phyloP scores from a whole-genome alignment of 108 stramenopile species.

The Pinguiococcus pyrenoidosus region DNA sequence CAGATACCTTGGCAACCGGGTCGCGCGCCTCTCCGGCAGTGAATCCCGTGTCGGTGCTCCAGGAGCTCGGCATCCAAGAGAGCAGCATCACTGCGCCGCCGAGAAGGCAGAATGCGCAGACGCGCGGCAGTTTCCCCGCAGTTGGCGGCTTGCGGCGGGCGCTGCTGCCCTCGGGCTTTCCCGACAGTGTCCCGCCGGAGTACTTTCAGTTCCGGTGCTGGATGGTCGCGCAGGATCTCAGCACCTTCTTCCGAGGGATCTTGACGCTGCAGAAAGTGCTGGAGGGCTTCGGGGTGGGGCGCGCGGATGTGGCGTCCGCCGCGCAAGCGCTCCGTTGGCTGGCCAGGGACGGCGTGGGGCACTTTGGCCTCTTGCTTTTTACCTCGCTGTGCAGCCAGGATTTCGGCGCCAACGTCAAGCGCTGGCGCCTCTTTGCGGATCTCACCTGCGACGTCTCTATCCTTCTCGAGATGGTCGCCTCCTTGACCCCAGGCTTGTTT shows the following conservation, averaged over 20 bases:
- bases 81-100: no score
- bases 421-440: constrained; percentile 37
- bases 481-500: no score
- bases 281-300: constrained; percentile 31
- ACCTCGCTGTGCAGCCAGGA: constrained; percentile 24
- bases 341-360: constrained; percentile 17
- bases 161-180: constrained; percentile 25
- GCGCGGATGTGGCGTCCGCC: constrained; percentile 25
- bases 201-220: constrained; percentile 27
- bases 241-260: constrained; percentile 29
- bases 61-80: no score
- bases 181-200: constrained; percentile 24
- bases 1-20: no score
- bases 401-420: constrained; percentile 32
- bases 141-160: no score
- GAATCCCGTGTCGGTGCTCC: no score
- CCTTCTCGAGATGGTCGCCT: constrained; percentile 32
- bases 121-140: no score
- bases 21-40: no score
- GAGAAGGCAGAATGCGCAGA: no score
- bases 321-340: constrained; percentile 35
- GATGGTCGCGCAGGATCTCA: constrained; percentile 29
- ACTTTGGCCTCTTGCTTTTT: constrained; percentile 24
- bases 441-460: constrained; percentile 27
- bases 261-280: constrained; percentile 32